Percentiles rank a stretch among this genome's conserved stretches.
phyloP scores from a whole-genome alignment of 2,329 filamentous ascomycete species.

The Ceratocystis alfenasii region DNA sequence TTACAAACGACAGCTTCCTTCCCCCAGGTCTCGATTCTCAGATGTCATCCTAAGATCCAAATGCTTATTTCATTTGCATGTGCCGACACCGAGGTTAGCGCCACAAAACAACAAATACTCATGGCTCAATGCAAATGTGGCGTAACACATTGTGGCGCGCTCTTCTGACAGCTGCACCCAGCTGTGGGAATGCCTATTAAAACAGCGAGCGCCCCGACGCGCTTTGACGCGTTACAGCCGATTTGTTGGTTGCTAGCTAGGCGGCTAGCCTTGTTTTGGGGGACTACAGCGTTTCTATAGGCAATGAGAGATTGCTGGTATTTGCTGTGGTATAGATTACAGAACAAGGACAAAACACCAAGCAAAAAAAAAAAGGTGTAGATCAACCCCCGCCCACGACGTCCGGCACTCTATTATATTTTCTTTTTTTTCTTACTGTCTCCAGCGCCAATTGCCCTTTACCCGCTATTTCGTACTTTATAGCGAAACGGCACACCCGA shows the following conservation, averaged over 20 bases:
- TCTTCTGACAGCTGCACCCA: neutral
- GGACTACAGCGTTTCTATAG: neutral
- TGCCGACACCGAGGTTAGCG: conserved; percentile 21
- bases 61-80: conserved; percentile 16
- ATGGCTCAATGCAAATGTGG: neutral
- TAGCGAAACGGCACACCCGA: neutral
- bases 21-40: neutral
- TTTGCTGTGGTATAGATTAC: neutral
- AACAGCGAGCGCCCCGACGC: neutral
- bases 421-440: neutral
- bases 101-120: conserved; percentile 2
- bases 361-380: neutral
- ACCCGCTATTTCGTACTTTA: neutral
- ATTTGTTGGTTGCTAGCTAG: neutral
- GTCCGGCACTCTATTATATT: neutral
- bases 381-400: neutral
- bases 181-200: neutral
- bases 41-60: neutral
- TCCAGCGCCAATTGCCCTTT: neutral
- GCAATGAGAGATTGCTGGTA: too few species aligned
- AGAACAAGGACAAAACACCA: neutral
- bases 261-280: conserved; percentile 8
- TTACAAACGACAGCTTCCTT: neutral
- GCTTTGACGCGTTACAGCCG: neutral
- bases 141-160: neutral